These are phyloP conservation scores for Populus tremula DNA, from an alignment of 345 rosid genomes.

Conservation along the genomic window DNA sequence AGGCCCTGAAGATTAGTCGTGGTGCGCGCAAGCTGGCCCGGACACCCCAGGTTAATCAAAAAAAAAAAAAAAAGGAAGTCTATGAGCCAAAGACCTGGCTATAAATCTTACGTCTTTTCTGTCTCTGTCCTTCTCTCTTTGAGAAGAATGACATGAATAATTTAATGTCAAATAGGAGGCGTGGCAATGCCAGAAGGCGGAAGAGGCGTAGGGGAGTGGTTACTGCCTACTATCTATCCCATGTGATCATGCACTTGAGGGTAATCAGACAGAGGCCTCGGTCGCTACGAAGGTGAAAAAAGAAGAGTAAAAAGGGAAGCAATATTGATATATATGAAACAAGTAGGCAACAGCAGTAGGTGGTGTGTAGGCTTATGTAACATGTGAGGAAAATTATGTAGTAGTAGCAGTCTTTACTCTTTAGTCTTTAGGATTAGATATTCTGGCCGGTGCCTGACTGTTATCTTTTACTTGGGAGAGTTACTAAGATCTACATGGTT, in stretches of 20 bases:
- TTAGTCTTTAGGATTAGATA: background rate
- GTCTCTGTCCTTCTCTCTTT: background rate
- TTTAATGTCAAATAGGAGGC: background rate
- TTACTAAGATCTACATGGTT: too few relatives aligned
- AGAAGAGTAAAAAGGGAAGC: background rate
- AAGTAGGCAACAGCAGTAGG: background rate
- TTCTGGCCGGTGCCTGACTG: background rate
- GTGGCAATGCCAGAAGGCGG: background rate
- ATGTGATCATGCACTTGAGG: background rate
- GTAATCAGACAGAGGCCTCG: background rate
- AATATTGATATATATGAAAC: too few relatives aligned
- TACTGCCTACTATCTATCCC: background rate
- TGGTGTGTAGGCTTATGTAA: background rate
- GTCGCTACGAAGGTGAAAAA: background rate
- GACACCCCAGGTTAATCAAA: too few relatives aligned
- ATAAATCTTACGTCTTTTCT: too few relatives aligned
- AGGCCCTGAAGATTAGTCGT: too few relatives aligned
- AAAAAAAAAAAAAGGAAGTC: too few relatives aligned
- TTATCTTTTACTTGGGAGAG: background rate
- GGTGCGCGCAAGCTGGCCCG: too few relatives aligned
- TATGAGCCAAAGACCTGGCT: background rate
- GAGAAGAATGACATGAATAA: background rate
- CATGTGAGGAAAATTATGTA: background rate
- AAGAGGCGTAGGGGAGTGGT: background rate
- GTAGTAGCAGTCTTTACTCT: too few relatives aligned